These are phyloP conservation scores for Gracilaria gracilis DNA, from an alignment of 23 red algal species.

Conservation along the genomic window DNA sequence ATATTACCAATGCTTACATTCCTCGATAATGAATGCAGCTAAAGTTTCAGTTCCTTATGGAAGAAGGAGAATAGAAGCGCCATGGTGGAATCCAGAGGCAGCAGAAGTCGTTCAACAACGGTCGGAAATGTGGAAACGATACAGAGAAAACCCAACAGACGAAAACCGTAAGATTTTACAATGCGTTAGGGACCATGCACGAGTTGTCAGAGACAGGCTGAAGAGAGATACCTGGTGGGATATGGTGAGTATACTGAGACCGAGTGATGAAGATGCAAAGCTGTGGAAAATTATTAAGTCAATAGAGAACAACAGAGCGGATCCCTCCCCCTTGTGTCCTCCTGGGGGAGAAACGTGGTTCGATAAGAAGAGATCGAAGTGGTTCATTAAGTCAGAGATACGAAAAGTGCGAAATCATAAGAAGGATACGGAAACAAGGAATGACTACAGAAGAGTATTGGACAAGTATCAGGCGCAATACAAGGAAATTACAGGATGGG, in stretches of 20 bases:
- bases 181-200: not conserved
- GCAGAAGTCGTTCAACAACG: not conserved
- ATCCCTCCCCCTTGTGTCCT: not conserved
- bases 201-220: not conserved
- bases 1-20: not conserved
- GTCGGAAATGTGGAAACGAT: not conserved
- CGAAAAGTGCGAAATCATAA: not conserved
- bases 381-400: not conserved
- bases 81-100: constrained; percentile 18
- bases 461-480: not conserved
- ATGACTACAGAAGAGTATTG: not conserved
- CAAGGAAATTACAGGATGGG: not conserved
- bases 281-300: constrained; percentile 1
- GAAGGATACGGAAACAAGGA: not conserved
- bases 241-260: not conserved
- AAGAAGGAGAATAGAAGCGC: not conserved
- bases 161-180: not conserved
- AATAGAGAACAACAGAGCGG: not conserved
- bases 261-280: not conserved
- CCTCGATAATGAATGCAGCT: not conserved
- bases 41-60: not conserved
- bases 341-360: not conserved
- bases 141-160: not conserved
- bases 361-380: not conserved
- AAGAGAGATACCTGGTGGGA: constrained; percentile 4